phyloP scores from a whole-genome alignment of 768 basidiomycete species.

The Lactifluus rugatus region DNA sequence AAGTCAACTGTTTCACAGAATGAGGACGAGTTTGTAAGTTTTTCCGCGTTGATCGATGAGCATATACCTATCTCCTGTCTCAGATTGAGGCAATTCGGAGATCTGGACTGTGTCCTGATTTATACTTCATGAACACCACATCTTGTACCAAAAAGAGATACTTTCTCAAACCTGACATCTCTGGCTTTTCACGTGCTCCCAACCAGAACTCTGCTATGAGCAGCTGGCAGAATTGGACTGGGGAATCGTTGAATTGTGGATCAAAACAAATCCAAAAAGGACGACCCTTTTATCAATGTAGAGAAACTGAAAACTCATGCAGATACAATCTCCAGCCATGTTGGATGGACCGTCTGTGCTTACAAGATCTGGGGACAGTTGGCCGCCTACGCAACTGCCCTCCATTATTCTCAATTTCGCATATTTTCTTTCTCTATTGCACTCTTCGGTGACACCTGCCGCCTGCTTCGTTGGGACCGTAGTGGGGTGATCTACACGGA shows the following conservation, averaged over 20 bases:
- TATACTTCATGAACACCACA: not conserved
- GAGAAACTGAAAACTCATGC: not conserved
- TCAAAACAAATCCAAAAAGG: not conserved
- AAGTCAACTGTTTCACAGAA: not conserved
- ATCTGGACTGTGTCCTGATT: not conserved
- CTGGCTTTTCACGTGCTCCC: not conserved
- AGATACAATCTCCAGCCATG: not conserved
- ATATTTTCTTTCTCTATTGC: not conserved
- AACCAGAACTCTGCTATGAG: not conserved
- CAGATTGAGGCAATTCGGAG: not conserved
- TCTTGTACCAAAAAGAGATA: not conserved
- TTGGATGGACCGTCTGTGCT: not conserved
- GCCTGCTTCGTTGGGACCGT: not conserved
- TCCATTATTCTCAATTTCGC: not conserved
- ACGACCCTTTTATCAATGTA: not conserved
- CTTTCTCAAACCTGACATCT: not conserved
- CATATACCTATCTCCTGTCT: too few relatives aligned
- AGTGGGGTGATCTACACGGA: not conserved
- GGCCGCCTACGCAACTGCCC: not conserved
- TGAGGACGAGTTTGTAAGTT: not conserved
- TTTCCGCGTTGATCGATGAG: not conserved
- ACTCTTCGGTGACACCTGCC: not conserved
- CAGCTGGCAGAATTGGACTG: not conserved
- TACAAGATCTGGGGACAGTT: not conserved
- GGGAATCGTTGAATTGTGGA: not conserved